phyloP scores from a whole-genome alignment of 441 rosid species.

The Populus trichocarpa region DNA sequence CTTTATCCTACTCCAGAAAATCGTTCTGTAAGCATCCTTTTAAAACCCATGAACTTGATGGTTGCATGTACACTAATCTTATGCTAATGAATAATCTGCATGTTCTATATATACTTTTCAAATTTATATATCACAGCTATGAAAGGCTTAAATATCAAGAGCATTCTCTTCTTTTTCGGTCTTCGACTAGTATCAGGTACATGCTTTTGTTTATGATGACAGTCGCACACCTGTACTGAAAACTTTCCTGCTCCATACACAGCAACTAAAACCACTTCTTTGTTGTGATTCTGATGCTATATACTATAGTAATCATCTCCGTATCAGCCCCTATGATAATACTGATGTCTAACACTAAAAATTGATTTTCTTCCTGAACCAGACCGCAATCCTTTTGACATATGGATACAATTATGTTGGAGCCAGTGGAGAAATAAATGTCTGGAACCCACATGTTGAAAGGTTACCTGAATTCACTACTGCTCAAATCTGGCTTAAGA shows the following conservation, averaged over 20 bases:
- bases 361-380: neutral
- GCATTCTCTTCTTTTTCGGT: too few relatives aligned
- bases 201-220: too few relatives aligned
- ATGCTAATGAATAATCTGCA: neutral
- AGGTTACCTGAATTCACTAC: neutral
- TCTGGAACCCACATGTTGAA: neutral
- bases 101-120: too few relatives aligned
- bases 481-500: conserved; percentile 4
- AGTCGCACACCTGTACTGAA: too few relatives aligned
- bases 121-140: too few relatives aligned
- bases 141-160: too few relatives aligned
- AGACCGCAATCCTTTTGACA: neutral
- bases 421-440: neutral
- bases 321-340: neutral
- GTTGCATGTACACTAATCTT: too few relatives aligned
- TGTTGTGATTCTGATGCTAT: too few relatives aligned
- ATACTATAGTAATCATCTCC: neutral
- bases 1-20: neutral
- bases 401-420: neutral
- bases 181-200: too few relatives aligned
- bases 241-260: too few relatives aligned
- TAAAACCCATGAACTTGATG: neutral
- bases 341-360: neutral
- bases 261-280: too few relatives aligned
- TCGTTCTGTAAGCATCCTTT: conserved; percentile 21